Evolutionary conservation across 2,329 filamentous ascomycete genomes (phyloP), one percentile per base, ranked within the genome.

Genomic region (Colletotrichum lupini): DNA sequence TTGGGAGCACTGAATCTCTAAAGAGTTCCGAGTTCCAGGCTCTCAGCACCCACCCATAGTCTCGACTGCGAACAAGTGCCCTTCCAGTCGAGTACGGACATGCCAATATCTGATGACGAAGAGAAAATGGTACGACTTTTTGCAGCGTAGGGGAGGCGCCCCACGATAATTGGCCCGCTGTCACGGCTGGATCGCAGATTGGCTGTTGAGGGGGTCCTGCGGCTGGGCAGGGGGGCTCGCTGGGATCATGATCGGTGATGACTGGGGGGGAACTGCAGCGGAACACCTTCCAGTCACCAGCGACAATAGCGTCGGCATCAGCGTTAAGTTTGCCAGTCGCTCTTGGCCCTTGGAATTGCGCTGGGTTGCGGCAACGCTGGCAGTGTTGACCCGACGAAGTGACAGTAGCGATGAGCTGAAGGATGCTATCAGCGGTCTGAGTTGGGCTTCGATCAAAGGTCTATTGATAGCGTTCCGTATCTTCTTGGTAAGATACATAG

Each of bases 51-150:
- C 65, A 66, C 67, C 46, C 53, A 30, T 62, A 64, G 70, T 64
- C 70, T 69, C 61, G 69, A 59, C 62, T 66, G 52, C 68, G 55
- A 68, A 59, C 61, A 66, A 76, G 59, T 14, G 60, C 59, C 55
- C 55, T 32, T 46, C 30, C 42, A 57, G n/a, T 70, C 14, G 42
- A 71, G 57, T 71, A 63, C 42, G 58, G 66, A 9, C 19, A 49
- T 49, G 42, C 16, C 73, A 73, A 74, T 77, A 75, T 75, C 72
- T 70, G 61, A 68, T 66, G 60, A 58, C 66, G 37, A 72, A 72
- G 32, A 22, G 19, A 72, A 72, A 75, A 76, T 77, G 76, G 72
- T 76, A 73, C 75, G 68, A 76, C 71, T 77, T 76, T 75, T 76
- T 53, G 72, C 67, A 68, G 67, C 65, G 57, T 68, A 75, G 72